A percentile compares a stretch with the other conserved stretches of the same genome.
Conservation (phyloP, 2,329 filamentous ascomycete species). For the Ophiostoma ulmi region DNA sequence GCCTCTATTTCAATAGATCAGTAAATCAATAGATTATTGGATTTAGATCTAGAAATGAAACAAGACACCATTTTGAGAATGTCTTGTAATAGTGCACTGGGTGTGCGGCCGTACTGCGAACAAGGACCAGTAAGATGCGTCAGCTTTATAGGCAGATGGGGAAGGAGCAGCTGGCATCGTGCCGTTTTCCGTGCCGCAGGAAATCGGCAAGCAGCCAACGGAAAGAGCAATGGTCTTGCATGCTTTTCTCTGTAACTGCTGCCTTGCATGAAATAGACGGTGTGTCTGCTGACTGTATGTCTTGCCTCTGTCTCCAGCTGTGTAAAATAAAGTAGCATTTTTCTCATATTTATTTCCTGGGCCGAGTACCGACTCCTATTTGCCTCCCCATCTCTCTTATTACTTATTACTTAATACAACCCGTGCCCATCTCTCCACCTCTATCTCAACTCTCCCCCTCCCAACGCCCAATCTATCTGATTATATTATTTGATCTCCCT, state of each 20-base stretch:
- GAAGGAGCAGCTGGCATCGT: neutral
- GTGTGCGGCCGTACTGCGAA: neutral
- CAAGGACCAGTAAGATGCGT: too few species aligned
- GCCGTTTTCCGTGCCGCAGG: neutral
- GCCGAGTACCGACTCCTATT: neutral
- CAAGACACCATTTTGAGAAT: neutral
- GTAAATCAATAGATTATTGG: neutral
- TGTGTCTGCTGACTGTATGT: constrained; percentile 8
- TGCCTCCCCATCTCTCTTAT: neutral
- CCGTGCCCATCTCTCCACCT: constrained; percentile 7
- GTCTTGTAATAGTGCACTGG: neutral
- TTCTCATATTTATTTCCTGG: neutral
- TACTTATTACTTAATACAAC: neutral
- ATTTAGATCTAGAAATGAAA: neutral
- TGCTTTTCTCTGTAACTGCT: neutral
- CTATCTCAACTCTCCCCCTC: neutral
- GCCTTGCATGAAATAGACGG: neutral
- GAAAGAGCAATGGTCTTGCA: neutral
- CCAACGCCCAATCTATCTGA: neutral
- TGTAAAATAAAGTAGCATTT: neutral
- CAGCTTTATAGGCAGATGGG: neutral
- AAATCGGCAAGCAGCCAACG: neutral
- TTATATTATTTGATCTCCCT: constrained; percentile 6
- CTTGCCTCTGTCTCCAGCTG: neutral
- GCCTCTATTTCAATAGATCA: neutral